Conservation (phyloP, 2,329 filamentous ascomycete genomes). For the Coniella lustricola region DNA sequence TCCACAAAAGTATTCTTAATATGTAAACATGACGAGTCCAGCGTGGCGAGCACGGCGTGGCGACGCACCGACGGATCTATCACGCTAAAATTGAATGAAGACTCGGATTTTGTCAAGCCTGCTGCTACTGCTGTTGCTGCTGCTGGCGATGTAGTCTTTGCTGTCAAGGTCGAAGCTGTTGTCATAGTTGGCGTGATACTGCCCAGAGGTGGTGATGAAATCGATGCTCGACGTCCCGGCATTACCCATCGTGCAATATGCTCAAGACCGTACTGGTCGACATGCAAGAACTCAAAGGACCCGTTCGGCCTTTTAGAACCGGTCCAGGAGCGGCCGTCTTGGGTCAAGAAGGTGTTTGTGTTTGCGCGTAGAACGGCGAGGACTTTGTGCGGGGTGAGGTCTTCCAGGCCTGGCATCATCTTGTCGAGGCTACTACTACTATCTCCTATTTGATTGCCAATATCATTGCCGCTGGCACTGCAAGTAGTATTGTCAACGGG, state of each 20-base stretch:
- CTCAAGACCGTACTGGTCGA: background rate
- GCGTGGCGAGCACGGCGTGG: slow-evolving; percentile 9
- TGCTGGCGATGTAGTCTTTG: too few relatives aligned
- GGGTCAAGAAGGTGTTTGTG: slow-evolving; percentile 1
- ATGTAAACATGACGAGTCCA: slow-evolving; percentile 1
- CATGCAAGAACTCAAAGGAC: slow-evolving; percentile 1
- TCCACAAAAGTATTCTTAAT: slow-evolving; percentile 10
- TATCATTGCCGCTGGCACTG: too few relatives aligned
- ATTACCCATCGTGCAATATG: slow-evolving; percentile 1
- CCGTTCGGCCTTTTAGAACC: background rate
- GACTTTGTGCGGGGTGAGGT: background rate
- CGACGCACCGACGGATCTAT: slow-evolving; percentile 4
- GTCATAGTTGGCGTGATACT: background rate
- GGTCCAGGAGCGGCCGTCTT: slow-evolving; percentile 5
- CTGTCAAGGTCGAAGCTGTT: background rate
- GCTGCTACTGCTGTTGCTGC: background rate
- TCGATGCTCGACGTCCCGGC: background rate
- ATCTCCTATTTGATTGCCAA: background rate
- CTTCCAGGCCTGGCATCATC: background rate
- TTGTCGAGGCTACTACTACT: too few relatives aligned
- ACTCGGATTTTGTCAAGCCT: background rate
- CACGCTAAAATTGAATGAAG: slow-evolving; percentile 9
- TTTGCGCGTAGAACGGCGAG: slow-evolving; percentile 3
- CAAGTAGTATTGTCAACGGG: too few relatives aligned
- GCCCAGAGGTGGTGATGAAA: too few relatives aligned